Base-by-base conservation (phyloP, 2,329 filamentous ascomycete species). In the Paramyrothecium sp. region DNA sequence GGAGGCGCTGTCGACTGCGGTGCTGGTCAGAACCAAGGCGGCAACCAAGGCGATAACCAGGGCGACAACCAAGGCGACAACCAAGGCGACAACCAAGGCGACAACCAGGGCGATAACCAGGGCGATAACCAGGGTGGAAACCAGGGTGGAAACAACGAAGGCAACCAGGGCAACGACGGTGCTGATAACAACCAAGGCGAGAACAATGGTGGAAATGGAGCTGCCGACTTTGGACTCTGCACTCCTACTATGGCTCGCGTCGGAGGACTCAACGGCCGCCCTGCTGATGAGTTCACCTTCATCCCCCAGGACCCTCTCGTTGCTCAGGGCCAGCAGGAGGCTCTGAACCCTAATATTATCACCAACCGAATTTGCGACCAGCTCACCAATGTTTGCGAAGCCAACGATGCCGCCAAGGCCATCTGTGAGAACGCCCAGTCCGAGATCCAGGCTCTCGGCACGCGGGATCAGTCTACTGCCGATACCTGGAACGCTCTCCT, bases 331-430 rank as follows among this genome's bases (percentile, higher is more conserved):
- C 87, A 90, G 72, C 73, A 85, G 65, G 87, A 89, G 68, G 86
- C 87, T 10, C 77, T 89, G 50, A 89, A 90, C 82, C 87, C 87
- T 56, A 83, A 84, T 76, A 90, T 90, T 78, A 90, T 90, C 77
- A 88, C 86, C 69, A 89, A 88, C 79, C 82, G 86, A 60, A 85
- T 90, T 70, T 87, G 84, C 72, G 87, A 90, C 72, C 85, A 89
- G 75, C 79, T 90, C 58, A 80, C 73, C 67, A 89, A 89, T 73
- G 84, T 87, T 41, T 90, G 87, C 73, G 75, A 77, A 44, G 87
- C 87, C 54, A 86, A 86, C 67, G 78, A 75, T 23, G 85, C 83
- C 3, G 87, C 86, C 55, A 78, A 82, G 62, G 68, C 78, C 13
- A 77, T 79, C 5, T 87, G 83, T 71, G 63, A 70, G 53, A 71